Evolutionary conservation across 306 rosid genomes (phyloP).

Genomic region (Hippophae tibetana): DNA sequence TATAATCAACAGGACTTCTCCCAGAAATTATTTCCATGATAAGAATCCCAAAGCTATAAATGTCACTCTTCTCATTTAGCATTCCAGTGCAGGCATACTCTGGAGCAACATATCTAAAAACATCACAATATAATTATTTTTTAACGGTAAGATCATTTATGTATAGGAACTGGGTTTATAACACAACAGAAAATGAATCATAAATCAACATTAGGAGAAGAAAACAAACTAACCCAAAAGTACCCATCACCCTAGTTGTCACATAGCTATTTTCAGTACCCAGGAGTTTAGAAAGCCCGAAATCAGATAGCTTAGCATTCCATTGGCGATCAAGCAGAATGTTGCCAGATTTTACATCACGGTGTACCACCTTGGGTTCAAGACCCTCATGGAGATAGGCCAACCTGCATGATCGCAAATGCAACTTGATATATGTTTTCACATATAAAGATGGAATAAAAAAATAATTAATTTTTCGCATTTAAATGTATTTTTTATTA

Average conservation of each 20-base stretch:
- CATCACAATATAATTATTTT: slow-evolving; percentile 14
- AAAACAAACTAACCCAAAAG: slow-evolving; percentile 78
- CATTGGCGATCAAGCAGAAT: slow-evolving; percentile 85
- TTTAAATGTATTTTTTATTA: background rate
- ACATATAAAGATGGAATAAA: slow-evolving; percentile 7
- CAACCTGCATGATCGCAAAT: slow-evolving; percentile 43
- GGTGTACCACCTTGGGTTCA: slow-evolving; percentile 97
- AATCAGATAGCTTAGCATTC: slow-evolving; percentile 92
- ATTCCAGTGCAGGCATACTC: slow-evolving; percentile 98
- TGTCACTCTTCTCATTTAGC: slow-evolving; percentile 93
- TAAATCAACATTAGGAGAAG: slow-evolving; percentile 5
- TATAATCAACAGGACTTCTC: slow-evolving; percentile 86
- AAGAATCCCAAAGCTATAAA: slow-evolving; percentile 90
- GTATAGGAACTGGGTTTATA: no score
- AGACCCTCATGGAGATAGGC: slow-evolving; percentile 99
- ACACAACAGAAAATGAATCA: background rate
- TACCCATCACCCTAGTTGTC: slow-evolving; percentile 98
- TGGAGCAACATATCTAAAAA: slow-evolving; percentile 90
- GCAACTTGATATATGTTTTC: slow-evolving; percentile 15
- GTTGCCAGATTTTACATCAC: slow-evolving; percentile 93
- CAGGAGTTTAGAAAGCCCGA: slow-evolving; percentile 94
- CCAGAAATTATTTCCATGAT: slow-evolving; percentile 90
- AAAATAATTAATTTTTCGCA: background rate
- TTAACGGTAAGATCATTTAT: no score
- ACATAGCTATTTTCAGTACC: slow-evolving; percentile 79